Conservation (phyloP, 164 flowering plant species). For the Piper longum region DNA sequence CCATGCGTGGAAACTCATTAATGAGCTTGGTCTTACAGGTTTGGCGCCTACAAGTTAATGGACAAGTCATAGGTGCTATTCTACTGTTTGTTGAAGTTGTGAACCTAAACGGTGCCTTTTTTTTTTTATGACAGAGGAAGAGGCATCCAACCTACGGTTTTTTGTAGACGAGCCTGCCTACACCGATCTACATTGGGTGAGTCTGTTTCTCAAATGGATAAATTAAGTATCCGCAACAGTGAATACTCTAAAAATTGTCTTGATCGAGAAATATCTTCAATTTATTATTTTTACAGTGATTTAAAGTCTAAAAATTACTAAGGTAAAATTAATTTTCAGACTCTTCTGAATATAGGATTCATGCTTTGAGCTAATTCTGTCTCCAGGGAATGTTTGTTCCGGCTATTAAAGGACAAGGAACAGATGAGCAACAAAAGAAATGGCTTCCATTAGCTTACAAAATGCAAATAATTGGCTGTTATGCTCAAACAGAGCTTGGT, state of each 20-base stretch:
- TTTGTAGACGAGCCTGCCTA: conserved; percentile 79
- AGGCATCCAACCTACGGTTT: conserved; percentile 54
- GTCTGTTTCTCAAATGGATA: background rate
- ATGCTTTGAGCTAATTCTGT: background rate
- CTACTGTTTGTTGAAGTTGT: background rate
- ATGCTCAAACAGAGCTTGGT: conserved; percentile 99
- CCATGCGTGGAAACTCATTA: conserved; percentile 74
- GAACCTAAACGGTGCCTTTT: conserved; percentile 1
- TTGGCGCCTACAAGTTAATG: background rate
- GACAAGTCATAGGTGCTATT: background rate
- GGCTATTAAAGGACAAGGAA: conserved; percentile 90
- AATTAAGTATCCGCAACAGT: background rate
- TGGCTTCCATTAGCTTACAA: conserved; percentile 91
- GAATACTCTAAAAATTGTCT: too few species aligned
- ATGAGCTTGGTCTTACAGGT: conserved; percentile 85
- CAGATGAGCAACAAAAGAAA: conserved; percentile 84
- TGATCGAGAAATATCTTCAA: background rate
- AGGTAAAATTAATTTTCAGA: background rate
- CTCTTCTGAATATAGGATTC: background rate
- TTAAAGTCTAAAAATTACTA: background rate
- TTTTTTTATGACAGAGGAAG: conserved; percentile 58
- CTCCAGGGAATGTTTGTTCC: conserved; percentile 90
- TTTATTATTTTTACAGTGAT: background rate
- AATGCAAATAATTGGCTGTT: conserved; percentile 98
- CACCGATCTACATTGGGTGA: conserved; percentile 97